phyloP scores from a whole-genome alignment of 345 rosid species.

The Carallia brachiata region DNA sequence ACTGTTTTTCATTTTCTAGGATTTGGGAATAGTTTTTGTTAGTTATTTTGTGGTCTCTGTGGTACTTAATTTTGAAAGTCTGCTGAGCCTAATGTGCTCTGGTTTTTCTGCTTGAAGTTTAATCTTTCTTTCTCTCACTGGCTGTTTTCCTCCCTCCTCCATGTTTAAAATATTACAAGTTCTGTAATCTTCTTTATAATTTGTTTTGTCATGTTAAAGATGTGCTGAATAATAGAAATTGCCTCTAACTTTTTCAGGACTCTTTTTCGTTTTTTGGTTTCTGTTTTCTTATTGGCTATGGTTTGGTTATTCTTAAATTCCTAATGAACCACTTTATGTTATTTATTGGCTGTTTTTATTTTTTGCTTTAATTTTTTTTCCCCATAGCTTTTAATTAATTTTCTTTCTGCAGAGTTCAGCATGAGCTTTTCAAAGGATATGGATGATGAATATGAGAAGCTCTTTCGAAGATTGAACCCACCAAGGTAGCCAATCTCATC shows the following conservation, averaged over 20 bases:
- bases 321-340: conserved; percentile 8
- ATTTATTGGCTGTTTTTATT: conserved; percentile 10
- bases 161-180: too few relatives aligned
- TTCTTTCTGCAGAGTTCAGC: conserved; percentile 44
- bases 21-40: conserved; percentile 12
- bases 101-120: conserved; percentile 23
- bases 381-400: not conserved
- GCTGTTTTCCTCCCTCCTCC: not conserved
- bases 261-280: conserved; percentile 10
- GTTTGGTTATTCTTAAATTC: not conserved
- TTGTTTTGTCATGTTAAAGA: not conserved
- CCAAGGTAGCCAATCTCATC: conserved; percentile 52
- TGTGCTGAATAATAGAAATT: not conserved
- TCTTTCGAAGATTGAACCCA: conserved; percentile 87
- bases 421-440: conserved; percentile 67
- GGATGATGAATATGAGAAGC: conserved; percentile 87
- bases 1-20: conserved; percentile 15
- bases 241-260: not conserved
- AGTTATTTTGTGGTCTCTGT: conserved; percentile 3
- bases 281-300: conserved; percentile 28
- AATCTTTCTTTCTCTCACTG: not conserved
- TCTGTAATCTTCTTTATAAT: not conserved
- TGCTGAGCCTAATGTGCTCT: not conserved
- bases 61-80: conserved; percentile 13
- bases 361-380: not conserved